phyloP scores from a whole-genome alignment of 306 rosid species.

The Inga oerstediana region DNA sequence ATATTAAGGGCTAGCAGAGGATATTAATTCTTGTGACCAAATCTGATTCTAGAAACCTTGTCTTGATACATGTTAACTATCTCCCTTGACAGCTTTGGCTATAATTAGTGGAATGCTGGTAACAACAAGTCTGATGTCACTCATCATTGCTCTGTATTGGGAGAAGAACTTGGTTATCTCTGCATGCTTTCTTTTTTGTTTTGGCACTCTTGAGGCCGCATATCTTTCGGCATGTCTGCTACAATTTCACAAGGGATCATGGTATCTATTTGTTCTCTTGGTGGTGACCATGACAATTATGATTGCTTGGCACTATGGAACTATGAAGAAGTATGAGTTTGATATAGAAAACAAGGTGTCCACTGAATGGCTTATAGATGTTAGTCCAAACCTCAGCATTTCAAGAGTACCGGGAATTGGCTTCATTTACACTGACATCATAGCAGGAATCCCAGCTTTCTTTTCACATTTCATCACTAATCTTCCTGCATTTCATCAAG shows the following conservation, averaged over 20 bases:
- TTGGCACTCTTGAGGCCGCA: conserved; percentile 63
- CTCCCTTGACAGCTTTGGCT: conserved; percentile 60
- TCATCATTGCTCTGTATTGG: conserved; percentile 78
- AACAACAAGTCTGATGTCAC: conserved; percentile 77
- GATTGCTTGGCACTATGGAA: conserved; percentile 87
- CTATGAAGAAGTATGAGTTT: conserved; percentile 75
- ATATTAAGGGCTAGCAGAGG: no score
- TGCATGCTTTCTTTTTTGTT: conserved; percentile 51
- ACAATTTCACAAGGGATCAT: conserved; percentile 74
- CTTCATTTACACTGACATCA: conserved; percentile 74
- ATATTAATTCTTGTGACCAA: not conserved
- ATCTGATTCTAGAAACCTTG: not conserved
- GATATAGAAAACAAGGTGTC: conserved; percentile 77
- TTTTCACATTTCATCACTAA: conserved; percentile 83
- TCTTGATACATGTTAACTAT: conserved; percentile 17
- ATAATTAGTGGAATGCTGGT: conserved; percentile 75
- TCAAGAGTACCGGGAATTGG: conserved; percentile 81
- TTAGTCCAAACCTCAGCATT: conserved; percentile 70
- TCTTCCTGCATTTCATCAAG: conserved; percentile 84
- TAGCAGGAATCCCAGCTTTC: conserved; percentile 82
- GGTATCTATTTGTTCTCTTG: conserved; percentile 74
- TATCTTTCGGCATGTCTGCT: conserved; percentile 71
- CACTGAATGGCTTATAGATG: conserved; percentile 68
- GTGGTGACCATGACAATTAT: conserved; percentile 57
- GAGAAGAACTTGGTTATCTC: conserved; percentile 60